Conservation (phyloP, 1,139 yeast genomes). For the Pichia cactophila region DNA sequence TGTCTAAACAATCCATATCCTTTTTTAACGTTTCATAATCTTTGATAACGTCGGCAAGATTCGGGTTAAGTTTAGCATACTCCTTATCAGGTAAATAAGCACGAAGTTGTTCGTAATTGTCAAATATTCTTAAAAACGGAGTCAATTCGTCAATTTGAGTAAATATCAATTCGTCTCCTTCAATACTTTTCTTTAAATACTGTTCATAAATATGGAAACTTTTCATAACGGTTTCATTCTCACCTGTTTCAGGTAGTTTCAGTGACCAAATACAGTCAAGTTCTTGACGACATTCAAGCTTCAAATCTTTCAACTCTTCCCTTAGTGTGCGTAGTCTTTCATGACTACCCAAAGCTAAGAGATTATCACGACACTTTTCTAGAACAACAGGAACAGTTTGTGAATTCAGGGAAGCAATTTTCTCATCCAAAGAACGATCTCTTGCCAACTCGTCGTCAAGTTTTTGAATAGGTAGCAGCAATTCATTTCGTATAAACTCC, state of each 20-base stretch:
- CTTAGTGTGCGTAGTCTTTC: constrained; percentile 36
- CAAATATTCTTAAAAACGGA: constrained; percentile 35
- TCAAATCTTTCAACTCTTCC: constrained; percentile 37
- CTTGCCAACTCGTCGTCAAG: constrained; percentile 41
- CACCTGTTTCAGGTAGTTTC: constrained; percentile 27
- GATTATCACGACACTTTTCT: constrained; percentile 35
- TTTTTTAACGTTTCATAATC: constrained; percentile 37
- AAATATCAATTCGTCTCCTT: constrained; percentile 51
- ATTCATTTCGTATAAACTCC: constrained; percentile 41
- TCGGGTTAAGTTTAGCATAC: constrained; percentile 36
- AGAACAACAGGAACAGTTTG: constrained; percentile 32
- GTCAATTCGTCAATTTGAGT: constrained; percentile 39
- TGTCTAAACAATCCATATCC: constrained; percentile 28
- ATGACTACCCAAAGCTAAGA: constrained; percentile 50
- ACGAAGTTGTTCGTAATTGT: constrained; percentile 34
- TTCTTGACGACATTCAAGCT: constrained; percentile 11
- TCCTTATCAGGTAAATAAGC: constrained; percentile 41
- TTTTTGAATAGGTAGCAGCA: constrained; percentile 45
- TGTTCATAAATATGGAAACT: constrained; percentile 38
- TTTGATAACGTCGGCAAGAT: constrained; percentile 31
- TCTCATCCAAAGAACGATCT: constrained; percentile 37
- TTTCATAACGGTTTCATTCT: constrained; percentile 26
- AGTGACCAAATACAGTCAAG: constrained; percentile 33
- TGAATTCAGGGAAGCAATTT: constrained; percentile 55
- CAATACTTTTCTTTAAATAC: constrained; percentile 51